Evolutionary conservation across 345 rosid species (phyloP).

Genomic region (Eutrema japonicum): DNA sequence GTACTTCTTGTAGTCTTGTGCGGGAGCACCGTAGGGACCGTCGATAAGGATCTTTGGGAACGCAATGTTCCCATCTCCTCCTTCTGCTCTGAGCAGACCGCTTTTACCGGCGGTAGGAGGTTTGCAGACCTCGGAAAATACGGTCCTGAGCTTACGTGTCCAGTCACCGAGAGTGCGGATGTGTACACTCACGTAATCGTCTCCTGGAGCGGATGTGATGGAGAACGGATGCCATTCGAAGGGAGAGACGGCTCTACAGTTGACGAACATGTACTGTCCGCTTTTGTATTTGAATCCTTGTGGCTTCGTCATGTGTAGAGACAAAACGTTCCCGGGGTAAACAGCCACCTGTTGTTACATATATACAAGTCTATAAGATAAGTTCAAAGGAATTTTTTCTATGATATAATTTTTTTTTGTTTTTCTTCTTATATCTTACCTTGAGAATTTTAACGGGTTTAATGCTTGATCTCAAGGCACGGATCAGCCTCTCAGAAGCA

Average conservation of each 20-base stretch:
- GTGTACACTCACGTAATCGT: constrained; percentile 84
- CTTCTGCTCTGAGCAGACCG: constrained; percentile 70
- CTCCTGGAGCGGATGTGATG: constrained; percentile 92
- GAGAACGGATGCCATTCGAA: constrained; percentile 98
- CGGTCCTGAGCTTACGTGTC: constrained; percentile 76
- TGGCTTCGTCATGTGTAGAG: constrained; percentile 86
- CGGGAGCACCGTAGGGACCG: constrained; percentile 92
- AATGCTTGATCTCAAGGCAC: constrained; percentile 85
- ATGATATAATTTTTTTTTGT: too few species aligned
- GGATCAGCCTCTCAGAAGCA: constrained; percentile 65
- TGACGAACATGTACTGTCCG: constrained; percentile 94
- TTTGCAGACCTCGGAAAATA: constrained; percentile 80
- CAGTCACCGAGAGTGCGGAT: constrained; percentile 87
- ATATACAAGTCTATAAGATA: neutral
- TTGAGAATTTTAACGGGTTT: constrained; percentile 77
- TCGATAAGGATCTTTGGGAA: constrained; percentile 81
- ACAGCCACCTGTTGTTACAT: constrained; percentile 61
- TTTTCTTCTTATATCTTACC: constrained; percentile 34
- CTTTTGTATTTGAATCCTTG: constrained; percentile 86
- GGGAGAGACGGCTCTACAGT: constrained; percentile 79
- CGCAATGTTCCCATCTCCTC: constrained; percentile 51
- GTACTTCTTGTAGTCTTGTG: constrained; percentile 91
- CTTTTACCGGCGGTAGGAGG: constrained; percentile 66
- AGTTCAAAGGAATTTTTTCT: neutral
- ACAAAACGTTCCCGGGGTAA: constrained; percentile 80